A percentile compares a stretch with the other conserved stretches of the same genome.
Conservation (phyloP, 108 stramenopile genomes). For the Fragilariopsis cylindrus region DNA sequence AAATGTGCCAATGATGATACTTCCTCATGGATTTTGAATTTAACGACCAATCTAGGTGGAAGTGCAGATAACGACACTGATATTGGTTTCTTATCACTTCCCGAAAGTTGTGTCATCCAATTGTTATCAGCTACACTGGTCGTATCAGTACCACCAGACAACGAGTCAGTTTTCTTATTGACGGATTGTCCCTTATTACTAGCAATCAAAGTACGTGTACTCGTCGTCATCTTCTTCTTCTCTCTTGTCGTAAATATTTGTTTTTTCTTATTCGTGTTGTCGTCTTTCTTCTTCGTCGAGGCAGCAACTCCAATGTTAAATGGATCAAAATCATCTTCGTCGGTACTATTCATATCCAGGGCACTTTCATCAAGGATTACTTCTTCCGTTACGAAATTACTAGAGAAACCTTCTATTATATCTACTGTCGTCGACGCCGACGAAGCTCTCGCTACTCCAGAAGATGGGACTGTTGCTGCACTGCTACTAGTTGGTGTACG, state of each 20-base stretch:
- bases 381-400: neutral
- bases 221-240: too few relatives aligned
- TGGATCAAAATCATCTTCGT: conserved; percentile 31
- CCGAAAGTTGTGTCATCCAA: too few relatives aligned
- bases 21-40: conserved; percentile 63
- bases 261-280: too few relatives aligned
- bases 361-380: conserved; percentile 4
- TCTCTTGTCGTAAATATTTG: too few relatives aligned
- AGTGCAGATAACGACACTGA: conserved; percentile 17
- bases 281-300: neutral
- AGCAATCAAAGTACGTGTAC: neutral
- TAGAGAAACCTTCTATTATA: neutral
- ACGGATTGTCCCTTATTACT: too few relatives aligned
- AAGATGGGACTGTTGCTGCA: too few relatives aligned
- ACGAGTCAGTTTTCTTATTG: too few relatives aligned
- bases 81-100: neutral
- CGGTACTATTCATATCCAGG: neutral
- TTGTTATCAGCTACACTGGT: too few relatives aligned
- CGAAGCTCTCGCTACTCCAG: too few relatives aligned
- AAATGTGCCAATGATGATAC: conserved; percentile 45
- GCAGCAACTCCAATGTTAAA: conserved; percentile 26
- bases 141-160: too few relatives aligned
- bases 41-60: conserved; percentile 51
- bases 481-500: neutral
- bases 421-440: neutral